Percentiles rank a stretch among this genome's conserved stretches.
phyloP scores from a whole-genome alignment of 2,329 filamentous ascomycete genomes.

The Metarhizium rileyi region DNA sequence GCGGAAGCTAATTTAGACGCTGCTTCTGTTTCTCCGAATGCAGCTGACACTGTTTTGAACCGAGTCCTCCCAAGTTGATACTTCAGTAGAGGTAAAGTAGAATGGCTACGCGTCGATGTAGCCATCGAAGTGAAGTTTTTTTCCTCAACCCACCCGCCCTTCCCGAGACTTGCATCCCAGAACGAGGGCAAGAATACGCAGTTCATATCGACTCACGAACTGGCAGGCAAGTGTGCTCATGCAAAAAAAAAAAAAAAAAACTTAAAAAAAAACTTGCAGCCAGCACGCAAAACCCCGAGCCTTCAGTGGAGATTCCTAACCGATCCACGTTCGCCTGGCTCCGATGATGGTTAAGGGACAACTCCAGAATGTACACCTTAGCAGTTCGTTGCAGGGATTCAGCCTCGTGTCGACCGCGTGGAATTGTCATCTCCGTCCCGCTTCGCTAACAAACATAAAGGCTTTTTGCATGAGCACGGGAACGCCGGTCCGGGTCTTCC shows the following conservation, averaged over 20 bases:
- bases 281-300: background rate
- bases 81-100: background rate
- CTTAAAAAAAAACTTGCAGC: too few species aligned
- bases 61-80: background rate
- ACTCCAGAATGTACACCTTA: background rate
- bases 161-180: too few species aligned
- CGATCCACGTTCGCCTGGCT: background rate
- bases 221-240: too few species aligned
- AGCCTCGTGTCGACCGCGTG: background rate
- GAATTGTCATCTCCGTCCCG: background rate
- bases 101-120: too few species aligned
- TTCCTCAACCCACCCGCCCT: too few species aligned
- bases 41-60: background rate
- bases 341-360: background rate
- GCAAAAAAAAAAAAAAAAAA: too few species aligned
- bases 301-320: too few species aligned
- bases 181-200: too few species aligned
- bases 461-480: background rate
- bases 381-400: background rate
- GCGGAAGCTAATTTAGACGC: background rate
- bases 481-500: background rate
- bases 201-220: too few species aligned
- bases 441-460: background rate
- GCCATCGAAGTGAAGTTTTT: too few species aligned
- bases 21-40: background rate